Conservation (phyloP, 768 basidiomycete genomes). For the Royoungia palumana region DNA sequence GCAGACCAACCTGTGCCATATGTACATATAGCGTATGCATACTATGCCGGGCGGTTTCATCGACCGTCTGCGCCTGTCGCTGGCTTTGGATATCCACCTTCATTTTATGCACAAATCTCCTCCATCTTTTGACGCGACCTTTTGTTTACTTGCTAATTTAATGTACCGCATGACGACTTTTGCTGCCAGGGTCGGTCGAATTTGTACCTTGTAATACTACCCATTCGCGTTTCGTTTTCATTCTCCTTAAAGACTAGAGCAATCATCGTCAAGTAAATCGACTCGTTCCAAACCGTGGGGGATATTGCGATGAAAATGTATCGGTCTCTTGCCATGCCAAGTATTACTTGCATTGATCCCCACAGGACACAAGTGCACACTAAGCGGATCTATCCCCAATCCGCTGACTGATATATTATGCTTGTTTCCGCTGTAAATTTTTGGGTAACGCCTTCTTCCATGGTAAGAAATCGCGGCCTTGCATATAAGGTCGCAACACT, state of each 20-base stretch:
- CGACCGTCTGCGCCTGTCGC: not conserved
- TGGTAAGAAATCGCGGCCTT: constrained; percentile 85
- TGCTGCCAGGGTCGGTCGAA: constrained; percentile 6
- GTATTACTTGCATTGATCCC: too few species aligned
- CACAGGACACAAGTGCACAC: too few species aligned
- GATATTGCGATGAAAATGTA: not conserved
- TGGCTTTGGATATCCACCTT: constrained; percentile 3
- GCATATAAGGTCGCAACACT: constrained; percentile 91
- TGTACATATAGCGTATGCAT: constrained; percentile 12
- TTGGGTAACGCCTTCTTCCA: constrained; percentile 83
- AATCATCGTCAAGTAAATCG: not conserved
- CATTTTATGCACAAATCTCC: not conserved
- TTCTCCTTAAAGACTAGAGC: not conserved
- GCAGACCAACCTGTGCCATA: not conserved
- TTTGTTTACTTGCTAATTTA: constrained; percentile 19
- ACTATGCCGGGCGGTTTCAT: constrained; percentile 3
- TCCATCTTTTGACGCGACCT: not conserved
- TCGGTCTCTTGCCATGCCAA: not conserved
- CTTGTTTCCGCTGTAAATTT: constrained; percentile 70
- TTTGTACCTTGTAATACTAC: constrained; percentile 21
- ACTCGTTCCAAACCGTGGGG: too few species aligned
- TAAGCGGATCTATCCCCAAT: too few species aligned
- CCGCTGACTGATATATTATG: constrained; percentile 19
- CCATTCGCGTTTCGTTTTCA: not conserved
- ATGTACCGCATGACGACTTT: constrained; percentile 4